Base-by-base conservation (phyloP, 2,329 filamentous ascomycete species). In the Xylariaceae sp. region DNA sequence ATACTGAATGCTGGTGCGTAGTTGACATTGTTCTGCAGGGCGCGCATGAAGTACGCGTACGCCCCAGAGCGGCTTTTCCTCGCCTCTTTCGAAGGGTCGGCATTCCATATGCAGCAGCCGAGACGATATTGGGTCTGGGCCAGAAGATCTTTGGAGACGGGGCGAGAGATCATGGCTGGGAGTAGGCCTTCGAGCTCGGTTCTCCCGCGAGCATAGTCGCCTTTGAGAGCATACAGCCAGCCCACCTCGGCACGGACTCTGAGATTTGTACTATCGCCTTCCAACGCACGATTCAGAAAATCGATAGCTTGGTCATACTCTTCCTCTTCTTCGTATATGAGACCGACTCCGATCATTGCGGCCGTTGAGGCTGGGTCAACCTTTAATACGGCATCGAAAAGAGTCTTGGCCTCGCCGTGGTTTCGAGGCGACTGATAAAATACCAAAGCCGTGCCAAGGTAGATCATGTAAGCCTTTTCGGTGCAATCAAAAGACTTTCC, bases 311-410 rank as follows among this genome's bases (percentile, higher is more conserved):
- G 82, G 51, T 83, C 80, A 68, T 90, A 97, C 63, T 97, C 89
- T 68, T 96, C 88, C 65, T 96, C 92, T 67, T 97, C 94, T 73
- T 97, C 92, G 51, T 92, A 88, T 47, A 99, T 93, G 23, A 97
- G 76, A 1, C 94, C 95, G 39, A 97, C 85, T 0, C 94, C 94
- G 51, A 97, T 89, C 62, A 99, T 78, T 2, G 92, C 92, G 35
- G 86, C 77, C 0, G 92, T 95, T 0, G 89, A 92, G 2, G 83
- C 84, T 1, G 86, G 82, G 58, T 95, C 91, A 30, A 88, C 84
- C 52, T 84, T 78, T 0, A 99, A 80, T 4, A 97, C 89, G 35
- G 83, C 83, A 66, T 96, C 87, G 66, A 99, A 97, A 0, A 97
- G 80, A n/a, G 75, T 74, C 70, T 90, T 93, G 1, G 94, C 92